Evolutionary conservation across 441 rosid genomes (phyloP), one percentile per base, ranked within the genome.

Genomic region (Raphanus hybrid): DNA sequence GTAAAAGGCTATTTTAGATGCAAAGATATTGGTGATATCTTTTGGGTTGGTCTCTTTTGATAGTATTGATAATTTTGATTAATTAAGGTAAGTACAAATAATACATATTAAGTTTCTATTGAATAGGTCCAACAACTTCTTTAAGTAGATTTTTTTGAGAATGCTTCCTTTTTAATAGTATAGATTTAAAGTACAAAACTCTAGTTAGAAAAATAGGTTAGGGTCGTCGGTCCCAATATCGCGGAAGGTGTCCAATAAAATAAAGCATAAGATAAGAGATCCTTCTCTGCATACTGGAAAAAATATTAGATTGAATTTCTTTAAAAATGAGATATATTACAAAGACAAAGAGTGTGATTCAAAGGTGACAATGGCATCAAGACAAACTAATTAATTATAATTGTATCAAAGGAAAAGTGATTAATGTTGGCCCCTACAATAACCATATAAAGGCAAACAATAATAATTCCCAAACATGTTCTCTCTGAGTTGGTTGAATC

Each of bases 391-490:
- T 70, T 74, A 69, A 74, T 16, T 63, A 74, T 73, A 74, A 69
- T 69, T 70, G 54, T 58, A 16, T 68, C 18, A 64, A 62, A 70
- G 37, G 65, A 35, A 79, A 74, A 74, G 73, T 34, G n/a, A 45
- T 64, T 57, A 79, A 26, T 43, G 75, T 64, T 79, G 67, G 82
- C 57, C 75, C 82, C 78, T 79, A 79, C 82, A 55, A 64, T 61
- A 34, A 67, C 66, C 82, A 69, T 64, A 69, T 54, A 79, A 79
- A 79, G 78, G 78, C 71, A 79, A 78, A 79, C 68, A 74, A 62
- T 69, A 50, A 74, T 79, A 69, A 79, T 74, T 54, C 61, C 35
- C 29, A 55, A 69, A 79, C 78, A 64, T 74, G 67, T 62, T 55
- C 27, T 55, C 27, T 78, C 54, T 63, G 67, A 74, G 64, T 69